Base-by-base conservation (phyloP, 2,329 filamentous ascomycete species). In the Ceratocystis smalleyi region DNA sequence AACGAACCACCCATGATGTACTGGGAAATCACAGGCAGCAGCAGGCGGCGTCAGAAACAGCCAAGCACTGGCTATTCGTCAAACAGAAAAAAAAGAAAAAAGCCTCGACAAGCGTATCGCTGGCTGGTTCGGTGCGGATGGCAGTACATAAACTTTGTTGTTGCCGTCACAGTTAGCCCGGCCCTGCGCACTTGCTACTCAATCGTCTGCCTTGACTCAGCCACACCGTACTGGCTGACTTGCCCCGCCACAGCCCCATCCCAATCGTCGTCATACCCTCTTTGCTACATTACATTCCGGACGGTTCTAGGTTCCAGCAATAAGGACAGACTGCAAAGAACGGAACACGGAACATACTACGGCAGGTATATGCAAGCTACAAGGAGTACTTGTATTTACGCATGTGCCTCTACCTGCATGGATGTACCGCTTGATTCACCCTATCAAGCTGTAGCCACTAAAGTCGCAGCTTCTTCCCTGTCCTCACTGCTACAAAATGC, bases 201-300 rank as follows among this genome's bases (percentile, higher is more conserved):
- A 47, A 62, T 32, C 30, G 12, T 10, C 22, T 49, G 27, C 27
- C 32, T 49, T 19, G 47, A 6, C 47, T 51, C 47, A 54, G 62
- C 40, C 63, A 60, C 54, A 49, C 30, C 27, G 55, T 43, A 27
- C 30, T 27, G 55, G 43, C 45, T 27, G 55, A 55, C 45, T 43
- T 63, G 43, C 43, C 61, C 54, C 64, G 35, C 64, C 57, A 66
- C 57, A 55, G 59, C 32, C 55, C 22, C 47, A 51, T 51, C 47
- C 47, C 47, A 24, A 64, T 64, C 61, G 49, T 66, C 64, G 57
- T 66, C 64, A 66, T 63, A 63, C 43, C 27, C 61, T 32, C 51
- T 51, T 27, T 32, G 32, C 27, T 43, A 19, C 32, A 40, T 45
- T 61, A 6, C 59, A 61, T 24, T 40, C 3, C 19, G 27, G 47